These are phyloP conservation scores for Tremella fuciformis DNA, from an alignment of 768 basidiomycete genomes.

Conservation along the genomic window DNA sequence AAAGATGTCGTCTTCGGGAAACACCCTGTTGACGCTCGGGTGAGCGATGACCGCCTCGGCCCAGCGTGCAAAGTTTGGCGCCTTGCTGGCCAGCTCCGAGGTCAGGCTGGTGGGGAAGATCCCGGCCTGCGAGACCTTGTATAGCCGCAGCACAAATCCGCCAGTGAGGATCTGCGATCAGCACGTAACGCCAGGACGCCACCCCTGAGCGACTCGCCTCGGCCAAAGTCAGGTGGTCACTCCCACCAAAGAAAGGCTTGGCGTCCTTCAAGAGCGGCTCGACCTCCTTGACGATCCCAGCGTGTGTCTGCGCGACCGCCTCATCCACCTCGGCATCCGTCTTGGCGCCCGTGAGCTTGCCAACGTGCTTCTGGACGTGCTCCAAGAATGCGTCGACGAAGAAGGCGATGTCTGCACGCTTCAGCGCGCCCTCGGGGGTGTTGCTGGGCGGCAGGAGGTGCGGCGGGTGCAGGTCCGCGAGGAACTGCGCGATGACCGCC, in stretches of 20 bases:
- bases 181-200: not conserved
- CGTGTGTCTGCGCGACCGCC: not conserved
- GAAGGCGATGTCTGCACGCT: not conserved
- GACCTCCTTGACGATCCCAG: not conserved
- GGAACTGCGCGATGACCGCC: not conserved
- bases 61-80: not conserved
- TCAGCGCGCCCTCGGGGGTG: not conserved
- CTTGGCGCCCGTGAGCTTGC: not conserved
- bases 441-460: not conserved
- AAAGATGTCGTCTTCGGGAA: not conserved
- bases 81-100: not conserved
- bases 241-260: not conserved
- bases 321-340: constrained; percentile 1
- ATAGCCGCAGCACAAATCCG: not conserved
- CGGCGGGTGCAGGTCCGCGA: not conserved
- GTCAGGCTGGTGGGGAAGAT: not conserved
- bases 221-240: not conserved
- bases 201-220: not conserved
- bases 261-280: not conserved
- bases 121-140: not conserved
- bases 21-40: not conserved
- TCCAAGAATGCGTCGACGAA: constrained; percentile 1
- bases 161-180: not conserved
- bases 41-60: not conserved
- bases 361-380: not conserved